Evolutionary conservation across 2,329 filamentous ascomycete species (phyloP).

Genomic region (Cladophialophora chaetospira): DNA sequence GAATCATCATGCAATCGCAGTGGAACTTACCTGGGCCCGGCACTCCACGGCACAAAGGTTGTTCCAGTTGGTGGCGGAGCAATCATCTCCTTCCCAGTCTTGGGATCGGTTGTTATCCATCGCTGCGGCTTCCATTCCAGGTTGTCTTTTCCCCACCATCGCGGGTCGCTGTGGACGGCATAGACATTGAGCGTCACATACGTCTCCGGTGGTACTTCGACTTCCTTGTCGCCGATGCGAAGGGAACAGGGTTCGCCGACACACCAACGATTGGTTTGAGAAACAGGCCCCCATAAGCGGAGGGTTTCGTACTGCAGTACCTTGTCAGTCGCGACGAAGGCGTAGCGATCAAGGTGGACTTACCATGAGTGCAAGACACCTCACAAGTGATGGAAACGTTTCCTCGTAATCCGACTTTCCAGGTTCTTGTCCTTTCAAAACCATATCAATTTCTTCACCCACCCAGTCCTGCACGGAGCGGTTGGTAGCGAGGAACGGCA

Average conservation of each 20-base stretch:
- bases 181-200: constrained; percentile 31
- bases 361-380: constrained; percentile 28
- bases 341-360: not conserved
- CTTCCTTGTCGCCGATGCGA: constrained; percentile 17
- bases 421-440: not conserved
- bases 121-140: constrained; percentile 38
- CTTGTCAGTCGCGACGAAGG: no score
- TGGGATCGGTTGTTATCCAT: constrained; percentile 35
- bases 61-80: constrained; percentile 14
- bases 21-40: constrained; percentile 36
- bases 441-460: constrained; percentile 42
- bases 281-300: constrained; percentile 33
- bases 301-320: constrained; percentile 34
- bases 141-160: constrained; percentile 35
- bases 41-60: constrained; percentile 37
- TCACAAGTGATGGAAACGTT: constrained; percentile 16
- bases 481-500: constrained; percentile 49
- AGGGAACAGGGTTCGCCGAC: constrained; percentile 21
- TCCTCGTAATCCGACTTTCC: constrained; percentile 18
- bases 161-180: constrained; percentile 36
- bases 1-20: no score
- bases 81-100: constrained; percentile 18
- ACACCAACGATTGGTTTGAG: constrained; percentile 25
- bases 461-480: constrained; percentile 52
- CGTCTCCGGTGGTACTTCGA: constrained; percentile 27